Conservation (phyloP, 345 rosid species). For the Aethionema arabicum region DNA sequence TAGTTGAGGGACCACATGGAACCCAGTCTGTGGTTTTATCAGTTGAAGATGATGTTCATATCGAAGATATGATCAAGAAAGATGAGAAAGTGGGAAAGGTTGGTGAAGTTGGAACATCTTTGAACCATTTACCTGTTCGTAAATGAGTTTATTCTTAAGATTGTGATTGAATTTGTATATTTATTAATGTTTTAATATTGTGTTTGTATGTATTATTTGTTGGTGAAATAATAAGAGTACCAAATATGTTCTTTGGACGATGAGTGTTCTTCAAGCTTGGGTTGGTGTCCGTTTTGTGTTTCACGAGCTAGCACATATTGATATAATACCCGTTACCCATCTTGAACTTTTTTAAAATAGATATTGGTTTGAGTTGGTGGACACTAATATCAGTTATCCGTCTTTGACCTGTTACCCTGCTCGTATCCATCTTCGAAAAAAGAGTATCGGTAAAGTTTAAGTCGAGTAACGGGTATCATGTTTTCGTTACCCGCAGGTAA, state of each 20-base stretch:
- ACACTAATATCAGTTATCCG: too few relatives aligned
- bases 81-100: constrained; percentile 35
- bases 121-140: constrained; percentile 3
- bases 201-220: constrained; percentile 17
- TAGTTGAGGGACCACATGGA: constrained; percentile 57
- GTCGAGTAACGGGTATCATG: too few relatives aligned
- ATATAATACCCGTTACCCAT: too few relatives aligned
- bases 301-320: background rate
- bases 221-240: constrained; percentile 23
- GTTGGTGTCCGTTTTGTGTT: too few relatives aligned
- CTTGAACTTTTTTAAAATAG: too few relatives aligned
- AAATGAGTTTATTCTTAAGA: constrained; percentile 12
- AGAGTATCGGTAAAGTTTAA: too few relatives aligned
- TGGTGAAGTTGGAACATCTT: constrained; percentile 9
- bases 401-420: too few relatives aligned
- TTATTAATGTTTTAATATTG: constrained; percentile 11
- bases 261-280: too few relatives aligned
- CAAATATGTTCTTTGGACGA: constrained; percentile 2
- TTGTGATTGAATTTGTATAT: background rate
- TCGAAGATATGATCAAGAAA: constrained; percentile 44
- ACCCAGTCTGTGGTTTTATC: constrained; percentile 41
- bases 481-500: too few relatives aligned
- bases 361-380: too few relatives aligned
- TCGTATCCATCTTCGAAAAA: too few relatives aligned
- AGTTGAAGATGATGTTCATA: constrained; percentile 58